Base-by-base conservation (phyloP, 2,329 filamentous ascomycete species). In the Apiospora aurea region DNA sequence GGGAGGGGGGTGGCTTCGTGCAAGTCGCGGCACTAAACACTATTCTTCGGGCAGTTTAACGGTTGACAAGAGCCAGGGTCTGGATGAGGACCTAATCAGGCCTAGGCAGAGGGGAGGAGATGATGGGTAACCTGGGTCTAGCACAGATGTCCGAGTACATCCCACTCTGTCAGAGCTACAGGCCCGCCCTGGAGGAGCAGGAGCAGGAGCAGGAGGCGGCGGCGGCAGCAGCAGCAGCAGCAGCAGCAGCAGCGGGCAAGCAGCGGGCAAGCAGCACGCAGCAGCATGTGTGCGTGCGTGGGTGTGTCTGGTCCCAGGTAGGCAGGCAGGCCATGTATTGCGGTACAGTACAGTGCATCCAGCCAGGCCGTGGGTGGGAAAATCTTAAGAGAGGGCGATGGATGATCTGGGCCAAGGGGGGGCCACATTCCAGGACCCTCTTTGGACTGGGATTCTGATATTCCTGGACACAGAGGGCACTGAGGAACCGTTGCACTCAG, bases 341-440 rank as follows among this genome's bases (percentile, higher is more conserved):
- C 66, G 41, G 66, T 68, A 68, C 47, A 26, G 68, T 69, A 81
- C 81, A 83, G 81, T 81, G 82, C 81, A 83, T 82, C 82, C 81
- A 81, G 81, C 84, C 83, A 34, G 24, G 34, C 68, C 47, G 68
- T 24, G 46, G 14, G 68, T 85, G 81, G 85, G 85, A 86, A 87
- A 85, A 84, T 34, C 47, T 85, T 84, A 82, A 81, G 78, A 46
- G 77, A 79, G 78, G 78, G 76, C 74, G 75, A 79, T 77, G 79
- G 75, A 79, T 77, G 80, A 82, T 82, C 80, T 82, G 77, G 79
- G 78, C 78, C 77, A 71, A 70, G 57, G 66, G 26, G 26, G 26
- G 47, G 21, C 61, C 61, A 70, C 69, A 64, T 41, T 61, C 69
- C 68, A 69, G 61, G 71, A 67, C 69, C 69, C 70, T 68, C 66